These are phyloP conservation scores for Aspergillus quadrilineatus DNA, from an alignment of 2,329 filamentous ascomycete species.

Conservation along the genomic window DNA sequence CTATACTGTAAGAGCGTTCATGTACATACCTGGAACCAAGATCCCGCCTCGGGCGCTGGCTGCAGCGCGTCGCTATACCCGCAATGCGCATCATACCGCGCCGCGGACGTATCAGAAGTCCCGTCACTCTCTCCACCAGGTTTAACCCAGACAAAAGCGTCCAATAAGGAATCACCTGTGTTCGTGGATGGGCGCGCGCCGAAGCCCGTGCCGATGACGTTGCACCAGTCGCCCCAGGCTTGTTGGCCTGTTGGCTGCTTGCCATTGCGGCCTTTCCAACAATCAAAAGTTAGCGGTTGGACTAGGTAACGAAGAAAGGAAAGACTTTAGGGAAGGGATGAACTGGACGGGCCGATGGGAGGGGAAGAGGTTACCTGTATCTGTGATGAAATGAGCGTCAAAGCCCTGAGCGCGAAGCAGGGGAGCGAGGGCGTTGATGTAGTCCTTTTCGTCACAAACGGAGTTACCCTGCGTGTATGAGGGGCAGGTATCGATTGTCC, in stretches of 20 bases:
- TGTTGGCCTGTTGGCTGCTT: conserved; percentile 58
- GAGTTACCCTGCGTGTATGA: conserved; percentile 47
- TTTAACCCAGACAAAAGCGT: conserved; percentile 71
- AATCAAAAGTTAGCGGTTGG: no score
- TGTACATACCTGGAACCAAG: conserved; percentile 59
- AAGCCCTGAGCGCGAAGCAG: conserved; percentile 50
- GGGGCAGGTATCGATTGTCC: conserved; percentile 46
- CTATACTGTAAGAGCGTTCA: no score
- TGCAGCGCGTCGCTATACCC: conserved; percentile 55
- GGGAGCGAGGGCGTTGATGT: conserved; percentile 53
- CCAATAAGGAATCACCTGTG: conserved; percentile 59
- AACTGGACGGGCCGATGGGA: no score
- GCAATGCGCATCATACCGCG: conserved; percentile 57
- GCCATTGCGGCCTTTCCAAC: conserved; percentile 52
- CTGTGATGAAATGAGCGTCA: conserved; percentile 56
- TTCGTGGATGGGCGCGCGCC: conserved; percentile 61
- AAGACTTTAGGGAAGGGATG: no score
- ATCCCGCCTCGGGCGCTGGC: conserved; percentile 68
- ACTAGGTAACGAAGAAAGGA: no score
- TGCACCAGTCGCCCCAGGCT: conserved; percentile 68
- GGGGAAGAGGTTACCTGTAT: conserved; percentile 39
- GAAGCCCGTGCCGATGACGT: conserved; percentile 63
- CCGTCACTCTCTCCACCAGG: conserved; percentile 59
- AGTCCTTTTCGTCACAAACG: conserved; percentile 56
- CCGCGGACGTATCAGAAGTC: conserved; percentile 49